A percentile compares a stretch with the other conserved stretches of the same genome.
These are phyloP conservation scores for Plasmopara muralis DNA, from an alignment of 352 stramenopile species.

Conservation along the genomic window DNA sequence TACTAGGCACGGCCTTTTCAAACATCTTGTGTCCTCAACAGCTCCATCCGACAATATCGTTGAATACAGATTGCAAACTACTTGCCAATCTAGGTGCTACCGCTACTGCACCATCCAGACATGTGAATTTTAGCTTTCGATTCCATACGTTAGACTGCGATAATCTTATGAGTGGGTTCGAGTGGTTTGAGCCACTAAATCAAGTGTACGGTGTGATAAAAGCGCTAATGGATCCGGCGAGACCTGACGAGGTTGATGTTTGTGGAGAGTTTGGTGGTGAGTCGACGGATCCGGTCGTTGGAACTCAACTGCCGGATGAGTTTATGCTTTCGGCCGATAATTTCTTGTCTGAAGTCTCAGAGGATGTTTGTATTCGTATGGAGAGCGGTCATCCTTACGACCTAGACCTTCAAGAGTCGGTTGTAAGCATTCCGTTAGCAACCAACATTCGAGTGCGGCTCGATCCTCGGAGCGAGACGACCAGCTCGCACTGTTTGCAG, in stretches of 20 bases:
- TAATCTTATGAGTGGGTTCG: slow-evolving; percentile 78
- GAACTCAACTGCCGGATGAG: slow-evolving; percentile 52
- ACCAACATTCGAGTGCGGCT: slow-evolving; percentile 81
- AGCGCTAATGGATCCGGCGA: slow-evolving; percentile 54
- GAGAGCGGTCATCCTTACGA: slow-evolving; percentile 79
- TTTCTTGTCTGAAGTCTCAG: slow-evolving; percentile 78
- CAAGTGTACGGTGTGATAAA: slow-evolving; percentile 85
- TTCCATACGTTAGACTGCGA: slow-evolving; percentile 82
- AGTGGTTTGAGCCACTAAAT: slow-evolving; percentile 83
- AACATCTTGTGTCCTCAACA: slow-evolving; percentile 37
- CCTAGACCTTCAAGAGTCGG: slow-evolving; percentile 67
- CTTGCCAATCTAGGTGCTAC: slow-evolving; percentile 62
- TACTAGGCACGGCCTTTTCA: slow-evolving; percentile 75
- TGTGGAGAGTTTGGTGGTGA: background rate
- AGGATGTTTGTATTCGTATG: slow-evolving; percentile 76
- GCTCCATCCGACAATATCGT: slow-evolving; percentile 73
- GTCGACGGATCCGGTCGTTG: slow-evolving; percentile 1
- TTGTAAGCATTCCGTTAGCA: slow-evolving; percentile 76
- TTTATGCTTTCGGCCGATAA: slow-evolving; percentile 87
- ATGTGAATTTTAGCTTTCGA: slow-evolving; percentile 67
- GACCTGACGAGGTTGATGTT: slow-evolving; percentile 8
- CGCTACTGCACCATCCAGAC: slow-evolving; percentile 14
- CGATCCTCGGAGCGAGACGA: slow-evolving; percentile 66
- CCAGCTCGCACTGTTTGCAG: slow-evolving; percentile 82
- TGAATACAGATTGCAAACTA: slow-evolving; percentile 71